These are phyloP conservation scores for Leptographium wingfieldii DNA, from an alignment of 2,329 filamentous ascomycete species.

Conservation along the genomic window DNA sequence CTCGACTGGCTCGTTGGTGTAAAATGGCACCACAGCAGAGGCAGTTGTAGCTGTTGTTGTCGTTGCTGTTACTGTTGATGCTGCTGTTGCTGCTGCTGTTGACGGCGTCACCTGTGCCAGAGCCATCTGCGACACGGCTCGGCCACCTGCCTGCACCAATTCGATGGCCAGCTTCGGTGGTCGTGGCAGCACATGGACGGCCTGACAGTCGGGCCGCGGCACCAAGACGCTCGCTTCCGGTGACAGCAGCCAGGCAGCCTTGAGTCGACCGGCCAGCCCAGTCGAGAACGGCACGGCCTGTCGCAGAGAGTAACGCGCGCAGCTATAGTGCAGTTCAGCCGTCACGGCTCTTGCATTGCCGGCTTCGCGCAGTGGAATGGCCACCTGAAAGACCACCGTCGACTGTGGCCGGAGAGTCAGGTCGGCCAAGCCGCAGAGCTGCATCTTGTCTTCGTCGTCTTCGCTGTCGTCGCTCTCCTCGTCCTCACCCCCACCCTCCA, in stretches of 20 bases:
- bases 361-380: conserved; percentile 64
- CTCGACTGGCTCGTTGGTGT: conserved; percentile 65
- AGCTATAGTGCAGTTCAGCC: conserved; percentile 49
- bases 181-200: conserved; percentile 67
- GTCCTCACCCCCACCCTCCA: conserved; percentile 9
- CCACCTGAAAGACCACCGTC: conserved; percentile 58
- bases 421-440: conserved; percentile 29
- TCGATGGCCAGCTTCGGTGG: conserved; percentile 82
- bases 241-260: conserved; percentile 37
- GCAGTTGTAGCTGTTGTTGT: background rate
- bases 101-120: background rate
- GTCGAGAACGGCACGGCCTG: conserved; percentile 46
- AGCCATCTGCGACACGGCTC: too few species aligned
- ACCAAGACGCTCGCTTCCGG: conserved; percentile 31
- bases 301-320: conserved; percentile 52
- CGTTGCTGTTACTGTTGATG: too few species aligned
- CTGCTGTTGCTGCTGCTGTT: background rate
- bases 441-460: background rate
- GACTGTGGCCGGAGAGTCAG: conserved; percentile 55
- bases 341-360: conserved; percentile 60
- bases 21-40: conserved; percentile 45
- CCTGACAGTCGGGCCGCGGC: conserved; percentile 35
- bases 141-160: conserved; percentile 19
- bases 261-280: conserved; percentile 16
- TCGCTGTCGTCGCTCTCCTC: background rate